These are phyloP conservation scores for Peronospora destructor DNA, from an alignment of 352 stramenopile species.

Conservation along the genomic window DNA sequence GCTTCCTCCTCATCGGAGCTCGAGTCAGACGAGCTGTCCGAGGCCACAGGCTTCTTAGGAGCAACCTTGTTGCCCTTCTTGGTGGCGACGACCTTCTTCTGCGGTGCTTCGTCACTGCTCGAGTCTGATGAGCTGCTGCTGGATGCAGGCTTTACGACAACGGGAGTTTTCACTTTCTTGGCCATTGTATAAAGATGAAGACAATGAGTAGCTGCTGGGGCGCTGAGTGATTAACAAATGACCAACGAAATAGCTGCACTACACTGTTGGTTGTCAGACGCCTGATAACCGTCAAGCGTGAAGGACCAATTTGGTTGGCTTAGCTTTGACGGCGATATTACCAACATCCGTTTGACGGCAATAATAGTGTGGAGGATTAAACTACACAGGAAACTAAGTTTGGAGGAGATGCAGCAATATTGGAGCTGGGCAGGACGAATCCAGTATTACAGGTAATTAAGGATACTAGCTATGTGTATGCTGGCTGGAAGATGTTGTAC, in stretches of 20 bases:
- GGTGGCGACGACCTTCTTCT: constrained; percentile 39
- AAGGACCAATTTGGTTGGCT: constrained; percentile 26
- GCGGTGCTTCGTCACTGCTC: constrained; percentile 45
- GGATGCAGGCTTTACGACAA: constrained; percentile 34
- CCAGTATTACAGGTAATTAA: neutral
- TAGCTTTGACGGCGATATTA: neutral
- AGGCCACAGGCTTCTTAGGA: constrained; percentile 37
- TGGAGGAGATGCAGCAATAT: neutral
- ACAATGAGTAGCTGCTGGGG: constrained; percentile 2
- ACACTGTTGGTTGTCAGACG: constrained; percentile 20
- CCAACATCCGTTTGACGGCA: neutral
- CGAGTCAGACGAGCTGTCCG: constrained; percentile 35
- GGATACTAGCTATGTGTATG: neutral
- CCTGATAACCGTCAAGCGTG: constrained; percentile 28
- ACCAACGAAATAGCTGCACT: constrained; percentile 4
- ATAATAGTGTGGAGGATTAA: neutral
- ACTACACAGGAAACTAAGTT: neutral
- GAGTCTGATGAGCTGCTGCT: constrained; percentile 49
- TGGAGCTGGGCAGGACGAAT: neutral
- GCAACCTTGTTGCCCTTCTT: constrained; percentile 53
- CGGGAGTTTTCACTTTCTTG: constrained; percentile 46
- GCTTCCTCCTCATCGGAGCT: constrained; percentile 49
- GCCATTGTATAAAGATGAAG: constrained; percentile 24
- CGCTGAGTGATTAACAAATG: constrained; percentile 31
- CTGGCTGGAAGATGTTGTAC: neutral